A percentile compares a stretch with the other conserved stretches of the same genome.
Evolutionary conservation across 78 protist species (phyloP).

Genomic region (Tieghemostelium lacteum): DNA sequence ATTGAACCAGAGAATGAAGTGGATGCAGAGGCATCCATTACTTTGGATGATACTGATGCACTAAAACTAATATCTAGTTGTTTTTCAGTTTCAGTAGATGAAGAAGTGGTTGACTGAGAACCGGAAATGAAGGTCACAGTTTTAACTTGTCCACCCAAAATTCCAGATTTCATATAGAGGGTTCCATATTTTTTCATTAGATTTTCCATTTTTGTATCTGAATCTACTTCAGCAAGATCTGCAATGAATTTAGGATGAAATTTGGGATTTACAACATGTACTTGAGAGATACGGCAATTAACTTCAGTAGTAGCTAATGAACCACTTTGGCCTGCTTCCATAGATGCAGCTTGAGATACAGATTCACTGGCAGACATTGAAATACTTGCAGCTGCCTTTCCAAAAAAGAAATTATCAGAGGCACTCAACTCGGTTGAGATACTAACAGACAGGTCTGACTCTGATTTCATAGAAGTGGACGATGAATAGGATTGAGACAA

Average conservation of each 20-base stretch:
- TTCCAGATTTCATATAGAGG: not conserved
- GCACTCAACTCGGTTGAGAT: not conserved
- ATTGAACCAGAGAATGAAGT: not conserved
- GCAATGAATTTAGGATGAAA: not conserved
- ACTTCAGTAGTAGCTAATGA: not conserved
- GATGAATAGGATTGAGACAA: not conserved
- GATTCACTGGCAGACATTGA: not conserved
- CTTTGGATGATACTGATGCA: not conserved
- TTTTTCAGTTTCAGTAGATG: not conserved
- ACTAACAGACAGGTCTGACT: not conserved
- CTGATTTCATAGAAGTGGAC: not conserved
- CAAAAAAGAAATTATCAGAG: not conserved
- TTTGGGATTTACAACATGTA: not conserved
- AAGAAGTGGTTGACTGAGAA: not conserved
- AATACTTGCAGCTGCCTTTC: not conserved
- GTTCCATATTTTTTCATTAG: not conserved
- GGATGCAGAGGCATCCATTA: not conserved
- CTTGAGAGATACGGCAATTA: not conserved
- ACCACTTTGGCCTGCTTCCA: not conserved
- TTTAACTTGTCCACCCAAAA: not conserved
- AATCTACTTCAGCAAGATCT: constrained; percentile 1
- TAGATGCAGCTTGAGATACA: not conserved
- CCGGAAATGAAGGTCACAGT: not conserved
- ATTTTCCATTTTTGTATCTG: not conserved
- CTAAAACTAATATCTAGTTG: not conserved